Evolutionary conservation across 495 filamentous ascomycete genomes (phyloP).

Genomic region (Trichoderma orchidacearum): DNA sequence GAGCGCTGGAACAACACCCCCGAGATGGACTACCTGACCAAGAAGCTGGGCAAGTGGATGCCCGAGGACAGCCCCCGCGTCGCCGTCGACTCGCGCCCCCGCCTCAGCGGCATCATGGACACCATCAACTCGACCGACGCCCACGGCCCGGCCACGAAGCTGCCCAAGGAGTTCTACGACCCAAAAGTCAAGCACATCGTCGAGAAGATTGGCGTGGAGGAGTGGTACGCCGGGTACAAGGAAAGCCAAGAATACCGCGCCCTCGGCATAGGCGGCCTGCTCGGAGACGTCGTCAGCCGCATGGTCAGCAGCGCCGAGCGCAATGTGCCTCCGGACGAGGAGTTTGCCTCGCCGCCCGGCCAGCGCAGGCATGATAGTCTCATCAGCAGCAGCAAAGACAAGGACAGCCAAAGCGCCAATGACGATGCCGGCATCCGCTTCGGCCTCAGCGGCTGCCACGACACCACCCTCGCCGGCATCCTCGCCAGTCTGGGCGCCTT

Average conservation of each 20-base stretch:
- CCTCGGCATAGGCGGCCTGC: slow-evolving; percentile 70
- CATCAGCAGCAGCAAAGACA: background rate
- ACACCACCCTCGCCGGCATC: slow-evolving; percentile 78
- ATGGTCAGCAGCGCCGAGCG: slow-evolving; percentile 65
- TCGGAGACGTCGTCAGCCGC: slow-evolving; percentile 72
- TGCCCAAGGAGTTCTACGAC: slow-evolving; percentile 86
- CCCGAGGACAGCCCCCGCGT: slow-evolving; percentile 51
- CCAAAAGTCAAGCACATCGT: slow-evolving; percentile 52
- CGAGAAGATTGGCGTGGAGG: slow-evolving; percentile 70
- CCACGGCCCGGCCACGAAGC: slow-evolving; percentile 62
- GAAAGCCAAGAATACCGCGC: slow-evolving; percentile 75
- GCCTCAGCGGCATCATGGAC: slow-evolving; percentile 84
- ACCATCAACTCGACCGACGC: slow-evolving; percentile 80
- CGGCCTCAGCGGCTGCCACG: slow-evolving; percentile 78
- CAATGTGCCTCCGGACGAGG: slow-evolving; percentile 28
- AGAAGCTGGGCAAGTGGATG: slow-evolving; percentile 70
- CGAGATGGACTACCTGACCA: slow-evolving; percentile 78
- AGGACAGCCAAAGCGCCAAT: background rate
- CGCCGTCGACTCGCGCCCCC: slow-evolving; percentile 70
- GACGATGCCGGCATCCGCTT: slow-evolving; percentile 15
- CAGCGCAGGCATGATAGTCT: slow-evolving; percentile 53
- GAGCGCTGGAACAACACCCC: slow-evolving; percentile 67
- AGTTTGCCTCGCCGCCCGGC: slow-evolving; percentile 22
- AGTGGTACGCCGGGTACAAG: slow-evolving; percentile 83
- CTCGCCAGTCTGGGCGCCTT: slow-evolving; percentile 70